Conservation (phyloP, 441 rosid genomes). For the Gossypium laxum region DNA sequence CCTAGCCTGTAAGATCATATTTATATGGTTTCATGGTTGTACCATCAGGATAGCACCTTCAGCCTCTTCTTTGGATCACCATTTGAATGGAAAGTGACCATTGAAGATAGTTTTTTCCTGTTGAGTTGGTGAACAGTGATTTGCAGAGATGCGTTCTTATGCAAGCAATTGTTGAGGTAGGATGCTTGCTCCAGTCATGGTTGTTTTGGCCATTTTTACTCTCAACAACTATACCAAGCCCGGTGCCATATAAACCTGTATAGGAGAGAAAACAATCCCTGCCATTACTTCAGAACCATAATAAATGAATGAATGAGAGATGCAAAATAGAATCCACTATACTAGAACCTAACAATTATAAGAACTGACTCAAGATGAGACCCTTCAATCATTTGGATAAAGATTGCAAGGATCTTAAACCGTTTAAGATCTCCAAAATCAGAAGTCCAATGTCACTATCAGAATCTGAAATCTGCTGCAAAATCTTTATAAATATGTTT, state of each 20-base stretch:
- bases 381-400: not conserved
- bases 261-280: not conserved
- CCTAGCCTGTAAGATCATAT: not conserved
- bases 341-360: not conserved
- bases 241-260: not conserved
- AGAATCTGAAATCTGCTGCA: not conserved
- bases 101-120: not conserved
- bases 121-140: not conserved
- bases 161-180: not conserved
- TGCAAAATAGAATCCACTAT: not conserved
- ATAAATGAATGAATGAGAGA: not conserved
- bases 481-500: not conserved
- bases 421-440: not conserved
- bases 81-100: not conserved
- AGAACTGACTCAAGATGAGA: not conserved
- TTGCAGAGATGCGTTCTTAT: not conserved
- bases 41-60: not conserved
- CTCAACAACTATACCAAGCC: not conserved
- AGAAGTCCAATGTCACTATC: not conserved
- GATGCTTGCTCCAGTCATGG: not conserved
- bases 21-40: not conserved
- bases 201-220: not conserved
- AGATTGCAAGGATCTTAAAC: not conserved
- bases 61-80: not conserved
- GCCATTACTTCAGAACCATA: not conserved